Evolutionary conservation across 2,329 filamentous ascomycete species (phyloP).

Genomic region (Sclerotiophoma versabilis): DNA sequence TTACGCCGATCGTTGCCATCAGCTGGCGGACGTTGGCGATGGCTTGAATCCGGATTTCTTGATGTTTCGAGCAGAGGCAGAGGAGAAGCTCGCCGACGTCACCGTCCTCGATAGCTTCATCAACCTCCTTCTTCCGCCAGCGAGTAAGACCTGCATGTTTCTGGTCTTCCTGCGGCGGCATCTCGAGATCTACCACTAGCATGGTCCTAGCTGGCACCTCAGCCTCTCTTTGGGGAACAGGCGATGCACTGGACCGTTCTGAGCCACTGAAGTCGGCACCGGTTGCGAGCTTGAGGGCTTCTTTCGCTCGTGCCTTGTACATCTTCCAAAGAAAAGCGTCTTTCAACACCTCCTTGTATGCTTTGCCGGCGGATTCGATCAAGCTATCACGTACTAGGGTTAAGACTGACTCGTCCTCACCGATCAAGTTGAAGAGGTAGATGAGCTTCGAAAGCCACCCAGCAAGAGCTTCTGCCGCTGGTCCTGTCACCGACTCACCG

Average conservation of each 20-base stretch:
- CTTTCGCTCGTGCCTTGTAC: slow-evolving; percentile 47
- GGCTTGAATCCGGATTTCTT: slow-evolving; percentile 80
- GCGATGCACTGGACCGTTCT: slow-evolving; percentile 41
- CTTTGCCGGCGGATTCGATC: slow-evolving; percentile 34
- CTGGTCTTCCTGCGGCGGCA: slow-evolving; percentile 51
- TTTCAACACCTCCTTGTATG: slow-evolving; percentile 42
- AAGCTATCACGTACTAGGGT: slow-evolving; percentile 37
- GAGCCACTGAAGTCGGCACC: slow-evolving; percentile 47
- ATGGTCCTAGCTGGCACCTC: slow-evolving; percentile 20
- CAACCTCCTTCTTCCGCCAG: slow-evolving; percentile 79
- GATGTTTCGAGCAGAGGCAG: slow-evolving; percentile 77
- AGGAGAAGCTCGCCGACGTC: slow-evolving; percentile 73
- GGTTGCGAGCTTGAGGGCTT: slow-evolving; percentile 43
- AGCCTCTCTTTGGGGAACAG: slow-evolving; percentile 27
- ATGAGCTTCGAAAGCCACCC: slow-evolving; percentile 48
- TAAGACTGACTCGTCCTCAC: slow-evolving; percentile 44
- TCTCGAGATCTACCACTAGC: slow-evolving; percentile 37
- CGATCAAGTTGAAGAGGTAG: slow-evolving; percentile 45
- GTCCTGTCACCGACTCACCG: slow-evolving; percentile 33
- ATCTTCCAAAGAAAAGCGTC: slow-evolving; percentile 49
- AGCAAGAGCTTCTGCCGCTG: slow-evolving; percentile 38
- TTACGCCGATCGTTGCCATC: slow-evolving; percentile 58
- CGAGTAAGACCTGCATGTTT: slow-evolving; percentile 58
- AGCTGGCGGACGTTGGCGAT: slow-evolving; percentile 72
- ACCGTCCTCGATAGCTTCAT: slow-evolving; percentile 80